A percentile compares a stretch with the other conserved stretches of the same genome.
Conservation (phyloP, 2,329 filamentous ascomycete species). For the Aspergillus sp. region DNA sequence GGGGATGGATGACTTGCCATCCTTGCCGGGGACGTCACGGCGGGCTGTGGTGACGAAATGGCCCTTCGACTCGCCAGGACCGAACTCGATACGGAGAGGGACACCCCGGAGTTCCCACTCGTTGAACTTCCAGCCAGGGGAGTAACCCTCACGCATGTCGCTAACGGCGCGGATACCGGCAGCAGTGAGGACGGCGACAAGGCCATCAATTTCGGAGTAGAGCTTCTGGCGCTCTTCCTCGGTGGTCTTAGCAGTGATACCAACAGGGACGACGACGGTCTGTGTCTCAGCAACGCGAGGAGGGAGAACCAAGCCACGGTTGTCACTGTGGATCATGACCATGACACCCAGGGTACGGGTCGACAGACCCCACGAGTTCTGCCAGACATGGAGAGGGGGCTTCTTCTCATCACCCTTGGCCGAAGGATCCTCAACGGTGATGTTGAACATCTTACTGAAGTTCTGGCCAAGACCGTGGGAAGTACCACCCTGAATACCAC, state of each 20-base stretch:
- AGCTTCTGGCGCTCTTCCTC: constrained; percentile 72
- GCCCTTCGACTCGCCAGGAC: constrained; percentile 85
- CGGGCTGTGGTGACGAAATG: constrained; percentile 77
- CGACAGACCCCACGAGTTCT: constrained; percentile 98
- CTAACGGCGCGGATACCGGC: constrained; percentile 70
- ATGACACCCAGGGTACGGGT: constrained; percentile 97
- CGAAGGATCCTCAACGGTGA: constrained; percentile 85
- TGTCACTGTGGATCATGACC: constrained; percentile 96
- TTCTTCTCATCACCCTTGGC: constrained; percentile 66
- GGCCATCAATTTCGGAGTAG: constrained; percentile 65
- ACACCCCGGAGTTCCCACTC: constrained; percentile 98
- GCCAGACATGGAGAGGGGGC: constrained; percentile 81
- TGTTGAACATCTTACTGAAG: constrained; percentile 99
- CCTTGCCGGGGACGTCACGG: constrained; percentile 62
- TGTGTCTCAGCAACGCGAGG: constrained; percentile 84
- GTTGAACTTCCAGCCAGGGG: constrained; percentile 96
- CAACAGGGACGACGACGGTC: constrained; percentile 81
- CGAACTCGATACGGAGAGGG: constrained; percentile 88
- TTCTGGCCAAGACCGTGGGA: constrained; percentile 95
- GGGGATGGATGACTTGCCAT: constrained; percentile 71
- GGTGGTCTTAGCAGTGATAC: constrained; percentile 79
- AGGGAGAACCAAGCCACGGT: constrained; percentile 89
- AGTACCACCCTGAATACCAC: constrained; percentile 93
- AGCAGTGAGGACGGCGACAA: constrained; percentile 62
- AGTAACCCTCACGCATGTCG: constrained; percentile 82